Evolutionary conservation across 176 grass and related monocot genomes (phyloP).

Genomic region (Chrysopogon serrulatus): DNA sequence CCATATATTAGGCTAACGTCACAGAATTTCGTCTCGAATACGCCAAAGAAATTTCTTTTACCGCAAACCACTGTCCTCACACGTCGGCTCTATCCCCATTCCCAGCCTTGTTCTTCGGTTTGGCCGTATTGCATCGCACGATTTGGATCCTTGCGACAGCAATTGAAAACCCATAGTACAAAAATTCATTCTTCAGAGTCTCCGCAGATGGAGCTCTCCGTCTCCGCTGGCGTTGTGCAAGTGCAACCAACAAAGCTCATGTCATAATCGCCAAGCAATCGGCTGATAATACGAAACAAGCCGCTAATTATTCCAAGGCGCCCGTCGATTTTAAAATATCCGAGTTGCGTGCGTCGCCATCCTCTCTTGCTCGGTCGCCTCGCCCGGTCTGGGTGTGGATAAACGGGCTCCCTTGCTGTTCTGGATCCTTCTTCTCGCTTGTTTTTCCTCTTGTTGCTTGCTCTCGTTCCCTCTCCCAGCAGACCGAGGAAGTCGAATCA

Average conservation of each 20-base stretch:
- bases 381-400: not conserved
- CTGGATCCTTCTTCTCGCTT: constrained; percentile 17
- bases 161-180: not conserved
- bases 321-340: constrained; percentile 21
- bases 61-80: not conserved
- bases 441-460: not conserved
- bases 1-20: not conserved
- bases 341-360: constrained; percentile 6
- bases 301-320: not conserved
- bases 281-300: not conserved
- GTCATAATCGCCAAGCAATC: not conserved
- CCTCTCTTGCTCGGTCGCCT: constrained; percentile 6
- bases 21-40: not conserved
- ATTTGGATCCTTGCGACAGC: constrained; percentile 12
- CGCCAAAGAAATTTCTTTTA: not conserved
- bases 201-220: constrained; percentile 26
- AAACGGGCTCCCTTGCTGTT: not conserved
- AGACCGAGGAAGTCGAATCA: not conserved
- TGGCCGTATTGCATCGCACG: constrained; percentile 4
- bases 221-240: not conserved
- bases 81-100: not conserved
- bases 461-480: not conserved
- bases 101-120: not conserved
- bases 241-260: not conserved
- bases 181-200: constrained; percentile 4